phyloP scores from a whole-genome alignment of 225 moss, liverwort and hornwort species.

The Marchantia paleacea region DNA sequence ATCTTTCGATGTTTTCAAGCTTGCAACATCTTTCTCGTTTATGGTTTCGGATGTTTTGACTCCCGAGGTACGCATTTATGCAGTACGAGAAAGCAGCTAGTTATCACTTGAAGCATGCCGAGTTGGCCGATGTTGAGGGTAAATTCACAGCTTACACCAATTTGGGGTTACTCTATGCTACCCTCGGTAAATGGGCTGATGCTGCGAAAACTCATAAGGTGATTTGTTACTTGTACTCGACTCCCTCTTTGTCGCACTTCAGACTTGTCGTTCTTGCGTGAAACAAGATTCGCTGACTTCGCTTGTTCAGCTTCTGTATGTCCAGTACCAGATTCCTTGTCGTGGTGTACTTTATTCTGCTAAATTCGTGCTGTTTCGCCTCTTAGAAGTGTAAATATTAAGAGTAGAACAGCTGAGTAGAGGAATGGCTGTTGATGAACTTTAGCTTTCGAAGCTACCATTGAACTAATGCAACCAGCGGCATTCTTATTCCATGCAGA shows the following conservation, averaged over 20 bases:
- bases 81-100: conserved; percentile 75
- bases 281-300: not conserved
- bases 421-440: not conserved
- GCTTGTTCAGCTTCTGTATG: no score
- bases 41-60: not conserved
- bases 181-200: conserved; percentile 72
- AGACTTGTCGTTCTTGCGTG: not conserved
- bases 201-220: conserved; percentile 85
- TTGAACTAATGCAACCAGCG: not conserved
- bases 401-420: not conserved
- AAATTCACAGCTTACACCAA: conserved; percentile 72
- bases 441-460: not conserved
- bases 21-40: not conserved
- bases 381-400: not conserved
- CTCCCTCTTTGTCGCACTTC: not conserved
- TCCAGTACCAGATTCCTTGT: not conserved
- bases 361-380: not conserved
- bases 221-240: not conserved
- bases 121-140: conserved; percentile 60
- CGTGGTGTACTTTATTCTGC: not conserved
- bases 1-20: not conserved
- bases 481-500: conserved; percentile 41
- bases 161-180: conserved; percentile 66
- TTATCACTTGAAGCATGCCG: conserved; percentile 56
- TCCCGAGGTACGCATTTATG: not conserved